These are phyloP conservation scores for Quillaja saponaria DNA, from an alignment of 306 rosid genomes.

Conservation along the genomic window DNA sequence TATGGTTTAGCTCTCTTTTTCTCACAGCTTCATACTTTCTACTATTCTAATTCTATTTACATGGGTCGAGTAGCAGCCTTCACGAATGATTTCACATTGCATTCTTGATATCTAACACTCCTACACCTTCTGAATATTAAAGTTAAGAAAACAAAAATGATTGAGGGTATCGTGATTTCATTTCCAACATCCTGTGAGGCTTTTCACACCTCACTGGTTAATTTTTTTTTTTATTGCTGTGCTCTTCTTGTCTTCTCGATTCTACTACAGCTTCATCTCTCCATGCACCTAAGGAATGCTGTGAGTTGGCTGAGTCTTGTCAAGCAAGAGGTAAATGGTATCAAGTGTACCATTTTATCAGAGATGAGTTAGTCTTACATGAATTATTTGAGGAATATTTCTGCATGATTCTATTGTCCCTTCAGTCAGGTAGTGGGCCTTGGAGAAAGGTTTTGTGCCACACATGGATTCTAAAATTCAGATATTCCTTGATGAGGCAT, in stretches of 20 bases:
- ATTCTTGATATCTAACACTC: neutral
- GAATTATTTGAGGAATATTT: constrained; percentile 44
- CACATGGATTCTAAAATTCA: constrained; percentile 36
- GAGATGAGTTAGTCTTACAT: constrained; percentile 21
- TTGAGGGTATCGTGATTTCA: neutral
- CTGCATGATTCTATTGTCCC: constrained; percentile 42
- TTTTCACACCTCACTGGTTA: too few relatives aligned
- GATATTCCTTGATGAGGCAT: constrained; percentile 23
- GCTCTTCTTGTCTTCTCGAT: constrained; percentile 7
- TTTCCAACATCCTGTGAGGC: too few relatives aligned
- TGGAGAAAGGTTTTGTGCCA: constrained; percentile 36
- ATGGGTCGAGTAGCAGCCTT: neutral
- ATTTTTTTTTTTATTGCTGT: neutral
- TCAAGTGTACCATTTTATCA: constrained; percentile 18
- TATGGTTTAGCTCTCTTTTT: neutral
- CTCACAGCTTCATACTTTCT: neutral
- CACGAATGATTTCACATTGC: constrained; percentile 11
- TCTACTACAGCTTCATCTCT: constrained; percentile 19
- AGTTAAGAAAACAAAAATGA: neutral
- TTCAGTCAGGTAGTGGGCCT: constrained; percentile 32
- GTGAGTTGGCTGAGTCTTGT: constrained; percentile 24
- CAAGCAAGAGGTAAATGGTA: constrained; percentile 14
- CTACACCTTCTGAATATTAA: neutral
- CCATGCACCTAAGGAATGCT: constrained; percentile 8
- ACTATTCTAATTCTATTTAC: neutral